Percentiles rank a stretch among this genome's conserved stretches.
phyloP scores from a whole-genome alignment of 148 eudicot species.

The Camellia japonica region DNA sequence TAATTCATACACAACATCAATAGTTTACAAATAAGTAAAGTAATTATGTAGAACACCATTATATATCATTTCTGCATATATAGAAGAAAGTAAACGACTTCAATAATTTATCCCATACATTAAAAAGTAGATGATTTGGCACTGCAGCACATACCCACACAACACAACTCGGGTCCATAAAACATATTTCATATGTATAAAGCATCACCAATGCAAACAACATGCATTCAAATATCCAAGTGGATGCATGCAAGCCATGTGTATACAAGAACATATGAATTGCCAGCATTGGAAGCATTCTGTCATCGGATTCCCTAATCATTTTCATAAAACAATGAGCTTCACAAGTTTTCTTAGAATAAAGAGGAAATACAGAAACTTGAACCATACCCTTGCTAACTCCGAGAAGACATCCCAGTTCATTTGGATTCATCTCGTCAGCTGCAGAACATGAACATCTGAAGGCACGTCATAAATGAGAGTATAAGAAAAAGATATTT shows the following conservation, averaged over 20 bases:
- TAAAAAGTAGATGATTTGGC: background rate
- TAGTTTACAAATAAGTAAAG: background rate
- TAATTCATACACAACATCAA: background rate
- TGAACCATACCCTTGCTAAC: slow-evolving; percentile 53
- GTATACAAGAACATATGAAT: background rate
- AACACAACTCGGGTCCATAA: background rate
- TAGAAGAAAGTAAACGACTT: background rate
- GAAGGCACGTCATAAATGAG: slow-evolving; percentile 14
- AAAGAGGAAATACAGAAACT: slow-evolving; percentile 14
- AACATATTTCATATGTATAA: background rate
- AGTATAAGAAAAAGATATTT: background rate
- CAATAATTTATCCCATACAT: background rate
- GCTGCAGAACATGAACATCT: slow-evolving; percentile 77
- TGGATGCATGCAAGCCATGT: too few species aligned
- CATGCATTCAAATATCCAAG: background rate
- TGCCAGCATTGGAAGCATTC: background rate
- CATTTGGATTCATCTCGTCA: slow-evolving; percentile 56
- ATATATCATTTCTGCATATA: background rate
- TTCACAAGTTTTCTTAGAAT: background rate
- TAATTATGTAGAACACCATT: background rate
- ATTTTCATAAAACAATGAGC: background rate
- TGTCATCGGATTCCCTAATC: background rate
- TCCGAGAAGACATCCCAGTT: slow-evolving; percentile 46
- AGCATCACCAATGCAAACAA: background rate
- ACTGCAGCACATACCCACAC: background rate